Conservation (phyloP, 2,329 filamentous ascomycete genomes). For the Aaosphaeria pasadenensis region DNA sequence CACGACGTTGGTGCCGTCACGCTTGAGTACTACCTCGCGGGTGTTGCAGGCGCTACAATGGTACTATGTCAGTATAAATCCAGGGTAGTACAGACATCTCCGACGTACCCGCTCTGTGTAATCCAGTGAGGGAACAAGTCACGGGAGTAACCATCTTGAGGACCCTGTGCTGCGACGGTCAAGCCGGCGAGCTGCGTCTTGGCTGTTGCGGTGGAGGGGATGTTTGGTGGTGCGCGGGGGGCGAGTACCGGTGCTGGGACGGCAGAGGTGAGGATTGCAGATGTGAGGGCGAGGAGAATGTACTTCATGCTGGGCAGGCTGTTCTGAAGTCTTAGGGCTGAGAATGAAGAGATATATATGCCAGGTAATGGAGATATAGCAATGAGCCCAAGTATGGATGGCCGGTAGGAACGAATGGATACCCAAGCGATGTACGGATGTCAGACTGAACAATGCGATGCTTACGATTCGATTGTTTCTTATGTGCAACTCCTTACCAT, state of each 20-base stretch:
- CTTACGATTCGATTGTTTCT: background rate
- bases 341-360: background rate
- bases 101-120: conserved; percentile 44
- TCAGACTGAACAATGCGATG: background rate
- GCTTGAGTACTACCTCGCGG: conserved; percentile 67
- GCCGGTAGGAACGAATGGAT: background rate
- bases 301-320: conserved; percentile 25
- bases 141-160: conserved; percentile 60
- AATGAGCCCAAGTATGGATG: background rate
- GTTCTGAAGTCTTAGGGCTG: background rate
- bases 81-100: background rate
- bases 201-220: conserved; percentile 60
- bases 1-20: conserved; percentile 66
- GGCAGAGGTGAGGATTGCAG: conserved; percentile 21
- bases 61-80: background rate
- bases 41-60: conserved; percentile 66
- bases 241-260: conserved; percentile 26
- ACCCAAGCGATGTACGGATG: background rate
- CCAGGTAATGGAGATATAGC: background rate
- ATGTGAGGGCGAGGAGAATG: conserved; percentile 20
- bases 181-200: conserved; percentile 57
- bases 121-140: conserved; percentile 71
- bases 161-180: conserved; percentile 55
- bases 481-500: background rate
- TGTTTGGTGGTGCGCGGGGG: conserved; percentile 53